Percentiles rank a stretch among this genome's conserved stretches.
These are phyloP conservation scores for Epichloe uncinata DNA, from an alignment of 2,329 filamentous ascomycete genomes.

Conservation along the genomic window DNA sequence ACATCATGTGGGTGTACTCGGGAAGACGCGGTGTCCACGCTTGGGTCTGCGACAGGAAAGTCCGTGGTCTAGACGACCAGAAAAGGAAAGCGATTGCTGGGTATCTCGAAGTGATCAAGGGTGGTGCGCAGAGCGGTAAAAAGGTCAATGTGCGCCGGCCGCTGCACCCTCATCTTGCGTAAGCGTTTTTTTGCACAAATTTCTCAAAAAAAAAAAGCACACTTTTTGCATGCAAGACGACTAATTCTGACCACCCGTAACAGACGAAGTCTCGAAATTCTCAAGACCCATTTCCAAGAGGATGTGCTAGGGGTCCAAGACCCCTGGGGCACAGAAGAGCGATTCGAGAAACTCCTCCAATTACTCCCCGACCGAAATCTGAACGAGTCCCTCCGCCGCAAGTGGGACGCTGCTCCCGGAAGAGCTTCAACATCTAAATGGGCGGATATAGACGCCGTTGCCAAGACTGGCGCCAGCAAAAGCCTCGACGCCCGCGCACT, in stretches of 20 bases:
- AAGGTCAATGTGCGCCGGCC: constrained; percentile 70
- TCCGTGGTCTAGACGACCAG: constrained; percentile 71
- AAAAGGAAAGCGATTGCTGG: constrained; percentile 74
- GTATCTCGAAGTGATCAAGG: constrained; percentile 83
- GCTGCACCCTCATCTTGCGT: constrained; percentile 77
- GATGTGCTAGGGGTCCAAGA: constrained; percentile 78
- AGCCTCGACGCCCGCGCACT: constrained; percentile 61
- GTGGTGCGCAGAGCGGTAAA: constrained; percentile 78
- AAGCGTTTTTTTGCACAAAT: constrained; percentile 16
- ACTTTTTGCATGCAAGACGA: neutral
- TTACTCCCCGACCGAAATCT: constrained; percentile 71
- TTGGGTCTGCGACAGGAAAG: constrained; percentile 90
- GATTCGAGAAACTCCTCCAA: constrained; percentile 65
- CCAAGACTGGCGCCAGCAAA: constrained; percentile 60
- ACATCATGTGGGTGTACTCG: constrained; percentile 98
- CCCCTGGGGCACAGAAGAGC: constrained; percentile 60
- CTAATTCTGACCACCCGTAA: neutral
- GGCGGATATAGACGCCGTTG: constrained; percentile 82
- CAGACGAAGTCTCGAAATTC: constrained; percentile 70
- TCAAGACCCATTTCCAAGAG: constrained; percentile 71
- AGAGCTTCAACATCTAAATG: constrained; percentile 73
- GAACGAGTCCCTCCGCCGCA: constrained; percentile 67
- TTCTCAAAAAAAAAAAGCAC: neutral
- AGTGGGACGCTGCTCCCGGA: constrained; percentile 77
- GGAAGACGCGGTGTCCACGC: constrained; percentile 93